These are phyloP conservation scores for Alternaria arbusti DNA, from an alignment of 2,329 filamentous ascomycete species.

Conservation along the genomic window DNA sequence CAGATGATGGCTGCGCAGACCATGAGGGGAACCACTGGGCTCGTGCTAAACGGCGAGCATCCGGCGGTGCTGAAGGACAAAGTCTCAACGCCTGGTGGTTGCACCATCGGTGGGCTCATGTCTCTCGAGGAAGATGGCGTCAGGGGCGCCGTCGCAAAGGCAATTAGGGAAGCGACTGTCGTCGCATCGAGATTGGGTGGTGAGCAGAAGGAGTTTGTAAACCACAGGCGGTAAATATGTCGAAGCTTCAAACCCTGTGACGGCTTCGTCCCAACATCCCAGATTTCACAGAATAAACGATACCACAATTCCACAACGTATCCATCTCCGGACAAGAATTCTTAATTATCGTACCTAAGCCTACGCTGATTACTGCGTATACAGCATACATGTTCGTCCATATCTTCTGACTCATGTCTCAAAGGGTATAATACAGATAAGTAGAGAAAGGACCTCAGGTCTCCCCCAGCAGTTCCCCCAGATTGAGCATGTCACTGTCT, in stretches of 20 bases:
- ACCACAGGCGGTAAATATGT: conserved; percentile 47
- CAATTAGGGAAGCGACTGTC: conserved; percentile 73
- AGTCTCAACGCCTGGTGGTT: conserved; percentile 78
- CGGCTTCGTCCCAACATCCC: neutral
- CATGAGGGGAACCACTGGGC: conserved; percentile 73
- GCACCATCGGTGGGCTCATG: conserved; percentile 75
- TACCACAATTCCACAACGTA: conserved; percentile 9
- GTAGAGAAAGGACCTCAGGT: conserved; percentile 8
- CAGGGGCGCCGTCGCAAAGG: conserved; percentile 69
- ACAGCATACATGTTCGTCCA: neutral
- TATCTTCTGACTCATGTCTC: neutral
- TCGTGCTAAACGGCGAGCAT: conserved; percentile 75
- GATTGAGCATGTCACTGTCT: neutral
- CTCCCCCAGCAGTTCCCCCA: neutral
- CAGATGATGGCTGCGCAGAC: conserved; percentile 80
- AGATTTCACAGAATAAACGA: neutral
- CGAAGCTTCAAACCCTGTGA: neutral
- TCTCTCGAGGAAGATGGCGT: conserved; percentile 76
- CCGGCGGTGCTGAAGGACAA: conserved; percentile 77
- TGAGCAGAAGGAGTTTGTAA: conserved; percentile 57
- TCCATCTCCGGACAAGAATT: neutral
- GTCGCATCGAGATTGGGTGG: conserved; percentile 70
- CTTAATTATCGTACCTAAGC: conserved; percentile 3
- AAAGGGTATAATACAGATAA: conserved; percentile 26
- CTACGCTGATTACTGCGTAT: conserved; percentile 7